Base-by-base conservation (phyloP, 2,329 filamentous ascomycete genomes). In the Alternaria sp. region DNA sequence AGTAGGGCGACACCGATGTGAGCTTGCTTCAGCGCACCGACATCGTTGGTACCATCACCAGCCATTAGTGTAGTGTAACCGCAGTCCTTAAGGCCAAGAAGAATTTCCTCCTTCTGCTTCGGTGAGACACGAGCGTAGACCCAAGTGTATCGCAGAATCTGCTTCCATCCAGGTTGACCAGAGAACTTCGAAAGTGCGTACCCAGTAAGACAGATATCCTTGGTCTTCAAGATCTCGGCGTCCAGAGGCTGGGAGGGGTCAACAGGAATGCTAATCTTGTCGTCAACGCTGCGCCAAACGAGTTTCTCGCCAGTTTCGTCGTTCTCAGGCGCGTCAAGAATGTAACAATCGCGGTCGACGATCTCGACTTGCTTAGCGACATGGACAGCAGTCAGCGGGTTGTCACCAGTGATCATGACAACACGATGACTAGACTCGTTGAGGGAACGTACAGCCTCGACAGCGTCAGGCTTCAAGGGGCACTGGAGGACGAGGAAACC, bases 11-110 rank as follows among this genome's bases (percentile, higher is more conserved):
- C 92, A 80, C 95, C 95, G 66, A 99, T 93, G 76, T 99, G 95
- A 41, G 95, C 95, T 82, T 99, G 95, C 85, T 99, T 99, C 74
- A 99, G 84, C 45, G 95, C 95, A 67, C 95, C 95, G 57, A 99
- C 95, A 75, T 99, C 95, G 79, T 99, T 99, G 57, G 95, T 99
- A 66, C 95, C 95, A 74, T 99, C 95, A 80, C 95, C 95, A 72
- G 94, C 96, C 95, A 99, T 99, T 64, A 99, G 87, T 30, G 95
- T 99, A 63, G 95, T 97, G 83, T 99, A 99, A 51, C 95, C 95
- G 82, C 93, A 92, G 73, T 97, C 94, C 82, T 97, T 97, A 64
- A 98, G 87, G 38, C 95, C 95, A 22, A 97, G 87, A n/a, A 99
- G 85, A 74, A 99, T 98, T 56, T 98, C 94, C 80, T 99, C 95